Evolutionary conservation across 352 stramenopile species (phyloP).

Genomic region (Pythium scleroteichum): DNA sequence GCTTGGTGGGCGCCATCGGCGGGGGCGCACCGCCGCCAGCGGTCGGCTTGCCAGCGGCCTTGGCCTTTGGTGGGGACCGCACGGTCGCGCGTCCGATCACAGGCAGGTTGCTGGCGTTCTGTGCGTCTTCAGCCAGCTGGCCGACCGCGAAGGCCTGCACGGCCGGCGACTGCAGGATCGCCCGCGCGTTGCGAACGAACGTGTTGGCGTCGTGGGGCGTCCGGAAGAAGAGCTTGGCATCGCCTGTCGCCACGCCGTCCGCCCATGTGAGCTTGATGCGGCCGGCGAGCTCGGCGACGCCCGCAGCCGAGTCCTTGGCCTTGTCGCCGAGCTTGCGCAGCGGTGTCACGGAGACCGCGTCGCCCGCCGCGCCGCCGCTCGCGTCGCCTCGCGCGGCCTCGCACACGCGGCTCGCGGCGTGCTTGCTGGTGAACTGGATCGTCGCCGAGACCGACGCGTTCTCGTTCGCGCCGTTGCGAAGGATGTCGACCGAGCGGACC

Average conservation of each 20-base stretch:
- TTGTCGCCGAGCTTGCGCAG: slow-evolving; percentile 9
- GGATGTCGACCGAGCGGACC: slow-evolving; percentile 9
- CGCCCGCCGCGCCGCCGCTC: slow-evolving; percentile 6
- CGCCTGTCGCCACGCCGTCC: slow-evolving; percentile 21
- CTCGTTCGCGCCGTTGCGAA: slow-evolving; percentile 3
- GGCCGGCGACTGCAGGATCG: slow-evolving; percentile 5
- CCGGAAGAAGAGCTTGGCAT: slow-evolving; percentile 27
- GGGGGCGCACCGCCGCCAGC: not conserved
- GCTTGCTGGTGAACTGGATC: slow-evolving; percentile 22
- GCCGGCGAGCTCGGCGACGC: slow-evolving; percentile 20
- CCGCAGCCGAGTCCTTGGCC: not conserved
- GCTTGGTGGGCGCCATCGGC: slow-evolving; percentile 9
- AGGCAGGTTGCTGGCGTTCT: slow-evolving; percentile 6
- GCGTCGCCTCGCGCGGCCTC: slow-evolving; percentile 22
- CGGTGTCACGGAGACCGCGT: slow-evolving; percentile 12
- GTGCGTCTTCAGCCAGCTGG: not conserved
- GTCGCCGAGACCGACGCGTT: slow-evolving; percentile 9
- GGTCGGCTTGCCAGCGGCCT: not conserved
- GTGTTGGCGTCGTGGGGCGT: slow-evolving; percentile 22
- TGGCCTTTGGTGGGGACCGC: slow-evolving; percentile 5
- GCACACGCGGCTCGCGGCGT: slow-evolving; percentile 14
- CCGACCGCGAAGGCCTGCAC: slow-evolving; percentile 11
- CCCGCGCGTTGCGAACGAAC: slow-evolving; percentile 13
- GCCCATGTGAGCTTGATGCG: slow-evolving; percentile 35
- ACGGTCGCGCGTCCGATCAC: slow-evolving; percentile 7